Conservation (phyloP, 805 yeast species). For the Huiozyma naganishii region DNA sequence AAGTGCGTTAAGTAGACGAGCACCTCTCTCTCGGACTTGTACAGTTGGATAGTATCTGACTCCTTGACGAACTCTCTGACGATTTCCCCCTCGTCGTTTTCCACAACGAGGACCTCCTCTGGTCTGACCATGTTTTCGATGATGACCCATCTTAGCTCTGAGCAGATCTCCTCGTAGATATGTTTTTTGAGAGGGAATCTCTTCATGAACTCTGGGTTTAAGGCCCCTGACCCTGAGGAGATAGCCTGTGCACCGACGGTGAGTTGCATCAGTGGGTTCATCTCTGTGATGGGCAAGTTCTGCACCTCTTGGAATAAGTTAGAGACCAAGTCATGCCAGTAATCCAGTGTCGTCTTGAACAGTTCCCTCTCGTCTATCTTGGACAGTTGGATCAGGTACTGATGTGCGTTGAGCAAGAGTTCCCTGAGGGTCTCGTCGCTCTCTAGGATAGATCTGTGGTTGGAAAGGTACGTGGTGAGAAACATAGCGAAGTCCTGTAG, state of each 20-base stretch:
- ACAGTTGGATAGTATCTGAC: slow-evolving; percentile 90
- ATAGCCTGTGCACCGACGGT: slow-evolving; percentile 29
- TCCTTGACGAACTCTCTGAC: slow-evolving; percentile 96
- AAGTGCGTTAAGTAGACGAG: slow-evolving; percentile 90
- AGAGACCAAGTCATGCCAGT: slow-evolving; percentile 82
- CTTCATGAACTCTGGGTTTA: slow-evolving; percentile 69
- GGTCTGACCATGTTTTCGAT: slow-evolving; percentile 98
- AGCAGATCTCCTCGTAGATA: slow-evolving; percentile 63
- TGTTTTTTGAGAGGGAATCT: slow-evolving; percentile 79
- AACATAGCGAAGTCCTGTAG: slow-evolving; percentile 92
- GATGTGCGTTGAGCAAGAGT: slow-evolving; percentile 60
- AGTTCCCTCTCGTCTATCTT: slow-evolving; percentile 91
- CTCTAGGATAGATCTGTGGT: slow-evolving; percentile 61
- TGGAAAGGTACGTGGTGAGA: slow-evolving; percentile 69
- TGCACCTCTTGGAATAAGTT: slow-evolving; percentile 80
- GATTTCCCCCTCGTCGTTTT: slow-evolving; percentile 97
- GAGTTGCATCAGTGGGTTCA: slow-evolving; percentile 69
- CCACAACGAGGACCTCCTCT: slow-evolving; percentile 93
- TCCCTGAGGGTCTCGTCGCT: slow-evolving; percentile 42
- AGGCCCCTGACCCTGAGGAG: slow-evolving; percentile 62
- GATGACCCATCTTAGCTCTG: slow-evolving; percentile 81
- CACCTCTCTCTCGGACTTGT: slow-evolving; percentile 92
- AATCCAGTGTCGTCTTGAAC: slow-evolving; percentile 90
- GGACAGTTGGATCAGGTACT: slow-evolving; percentile 73
- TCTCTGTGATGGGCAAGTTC: slow-evolving; percentile 57